Base-by-base conservation (phyloP, 306 rosid species). In the Vachellia collinsii region DNA sequence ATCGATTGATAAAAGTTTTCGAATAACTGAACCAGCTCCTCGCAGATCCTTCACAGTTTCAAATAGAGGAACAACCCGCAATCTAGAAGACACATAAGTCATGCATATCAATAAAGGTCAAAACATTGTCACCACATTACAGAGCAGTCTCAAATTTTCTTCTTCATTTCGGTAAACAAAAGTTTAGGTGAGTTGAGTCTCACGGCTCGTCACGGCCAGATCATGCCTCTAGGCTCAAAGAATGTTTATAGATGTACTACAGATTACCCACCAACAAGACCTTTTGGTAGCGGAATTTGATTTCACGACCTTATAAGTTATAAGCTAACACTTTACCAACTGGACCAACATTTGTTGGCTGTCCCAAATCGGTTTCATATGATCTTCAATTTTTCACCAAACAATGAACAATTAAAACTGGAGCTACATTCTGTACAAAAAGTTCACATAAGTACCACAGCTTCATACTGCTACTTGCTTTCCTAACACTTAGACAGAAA, bases 51-150 rank as follows among this genome's bases (percentile, higher is more conserved):
- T 93, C 85, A 91, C 94, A 56, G 98, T 94, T 89, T 94, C 98
- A 85, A 94, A 94, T 80, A 94, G 87, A 76, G 98, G 98, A 83
- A 91, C 97, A 87, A 92, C 98, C 51, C 94, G 94, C 90, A 94
- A 87, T 88, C 98, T 94, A 72, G 29, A 74, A 70, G 77, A 46
- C 54, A 43, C 51, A 20, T 22, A 13, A 80, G 41, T 48, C 38
- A 76, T 14, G 58, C 72, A 80, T 39, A 65, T 37, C 80, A 73
- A 42, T 75, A 43, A 75, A 75, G 68, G 56, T 54, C 67, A 77
- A 68, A 61, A 72, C 64, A 54, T 16, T 82, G 29, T 5, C 42
- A 46, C 77, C 38, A 34, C 17, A 34, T 61, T 67, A 46, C 51
- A 13, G 46, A 69, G 72, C 43, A 72, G 19, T 76, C 76, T 17